Evolutionary conservation across 805 yeast species (phyloP).

Genomic region (Myxozyma melibiosi): DNA sequence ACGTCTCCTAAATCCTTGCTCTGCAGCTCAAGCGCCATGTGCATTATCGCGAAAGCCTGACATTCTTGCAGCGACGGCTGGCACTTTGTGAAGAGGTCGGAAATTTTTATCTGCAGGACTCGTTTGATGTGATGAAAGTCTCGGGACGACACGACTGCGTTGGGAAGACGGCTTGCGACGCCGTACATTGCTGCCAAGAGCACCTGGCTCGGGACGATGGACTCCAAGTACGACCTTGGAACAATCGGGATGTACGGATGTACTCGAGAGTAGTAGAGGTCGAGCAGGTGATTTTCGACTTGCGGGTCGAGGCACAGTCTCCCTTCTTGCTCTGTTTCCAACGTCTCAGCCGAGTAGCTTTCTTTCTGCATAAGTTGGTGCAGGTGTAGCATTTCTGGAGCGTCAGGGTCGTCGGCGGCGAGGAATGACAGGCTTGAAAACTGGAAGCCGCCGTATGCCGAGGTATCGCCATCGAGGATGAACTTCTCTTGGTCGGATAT

Average conservation of each 20-base stretch:
- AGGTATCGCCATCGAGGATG: slow-evolving; percentile 22
- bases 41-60: slow-evolving; percentile 21
- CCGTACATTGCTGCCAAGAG: slow-evolving; percentile 26
- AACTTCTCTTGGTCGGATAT: slow-evolving; percentile 12
- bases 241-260: slow-evolving; percentile 27
- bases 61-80: slow-evolving; percentile 17
- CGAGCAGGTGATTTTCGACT: slow-evolving; percentile 14
- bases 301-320: slow-evolving; percentile 10
- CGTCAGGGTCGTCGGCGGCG: slow-evolving; percentile 11
- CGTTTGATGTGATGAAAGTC: slow-evolving; percentile 18
- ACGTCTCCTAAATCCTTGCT: slow-evolving; percentile 11
- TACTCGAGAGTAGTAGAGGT: slow-evolving; percentile 18
- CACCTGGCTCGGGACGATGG: slow-evolving; percentile 8
- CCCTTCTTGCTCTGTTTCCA: slow-evolving; percentile 21
- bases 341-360: slow-evolving; percentile 1
- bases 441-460: slow-evolving; percentile 24
- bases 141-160: slow-evolving; percentile 17
- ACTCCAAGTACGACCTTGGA: slow-evolving; percentile 15
- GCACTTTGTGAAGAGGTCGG: slow-evolving; percentile 5
- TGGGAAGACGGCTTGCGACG: slow-evolving; percentile 24
- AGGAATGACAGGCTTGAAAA: slow-evolving; percentile 19
- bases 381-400: slow-evolving; percentile 7
- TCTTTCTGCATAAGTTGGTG: slow-evolving; percentile 20
- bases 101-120: slow-evolving; percentile 13
- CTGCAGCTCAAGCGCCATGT: slow-evolving; percentile 15